A percentile compares a stretch with the other conserved stretches of the same genome.
Evolutionary conservation across 2,329 filamentous ascomycete genomes (phyloP).

Genomic region (Gremmenia infestans): DNA sequence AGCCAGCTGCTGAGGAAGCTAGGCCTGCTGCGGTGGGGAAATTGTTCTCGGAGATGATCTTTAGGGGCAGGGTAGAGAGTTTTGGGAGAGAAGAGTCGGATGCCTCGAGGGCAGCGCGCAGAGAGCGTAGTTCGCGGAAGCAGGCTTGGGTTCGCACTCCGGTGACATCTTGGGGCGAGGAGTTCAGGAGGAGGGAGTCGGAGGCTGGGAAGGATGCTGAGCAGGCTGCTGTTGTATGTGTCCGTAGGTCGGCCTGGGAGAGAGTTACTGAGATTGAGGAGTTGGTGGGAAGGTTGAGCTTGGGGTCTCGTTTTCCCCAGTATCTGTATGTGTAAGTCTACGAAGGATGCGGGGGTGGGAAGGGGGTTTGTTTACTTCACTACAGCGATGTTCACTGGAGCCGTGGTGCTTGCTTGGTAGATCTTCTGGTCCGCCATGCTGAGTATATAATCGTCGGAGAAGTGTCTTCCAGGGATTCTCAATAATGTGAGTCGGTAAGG

Average conservation of each 20-base stretch:
- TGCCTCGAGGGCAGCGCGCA: constrained; percentile 71
- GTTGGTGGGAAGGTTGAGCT: constrained; percentile 95
- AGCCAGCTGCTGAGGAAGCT: constrained; percentile 64
- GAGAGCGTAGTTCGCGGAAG: constrained; percentile 75
- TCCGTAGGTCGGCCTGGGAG: constrained; percentile 87
- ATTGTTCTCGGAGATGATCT: constrained; percentile 95
- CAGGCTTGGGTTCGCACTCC: constrained; percentile 92
- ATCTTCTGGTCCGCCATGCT: constrained; percentile 42
- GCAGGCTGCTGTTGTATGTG: constrained; percentile 92
- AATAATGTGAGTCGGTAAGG: not conserved
- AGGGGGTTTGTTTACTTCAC: constrained; percentile 64
- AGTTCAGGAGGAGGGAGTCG: constrained; percentile 81
- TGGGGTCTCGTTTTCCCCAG: constrained; percentile 95
- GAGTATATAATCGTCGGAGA: not conserved
- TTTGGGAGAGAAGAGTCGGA: constrained; percentile 71
- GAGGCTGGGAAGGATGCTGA: constrained; percentile 61
- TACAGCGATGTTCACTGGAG: constrained; percentile 96
- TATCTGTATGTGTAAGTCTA: constrained; percentile 45
- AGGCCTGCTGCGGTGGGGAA: constrained; percentile 96
- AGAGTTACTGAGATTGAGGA: constrained; percentile 96
- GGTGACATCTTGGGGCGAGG: constrained; percentile 74
- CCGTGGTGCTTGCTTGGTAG: constrained; percentile 91
- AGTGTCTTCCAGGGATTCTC: not conserved
- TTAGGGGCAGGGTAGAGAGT: constrained; percentile 70
- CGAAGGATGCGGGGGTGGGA: constrained; percentile 9